Conservation (phyloP, 371 early-diverging fungal species). For the Lichtheimia corymbifera region DNA sequence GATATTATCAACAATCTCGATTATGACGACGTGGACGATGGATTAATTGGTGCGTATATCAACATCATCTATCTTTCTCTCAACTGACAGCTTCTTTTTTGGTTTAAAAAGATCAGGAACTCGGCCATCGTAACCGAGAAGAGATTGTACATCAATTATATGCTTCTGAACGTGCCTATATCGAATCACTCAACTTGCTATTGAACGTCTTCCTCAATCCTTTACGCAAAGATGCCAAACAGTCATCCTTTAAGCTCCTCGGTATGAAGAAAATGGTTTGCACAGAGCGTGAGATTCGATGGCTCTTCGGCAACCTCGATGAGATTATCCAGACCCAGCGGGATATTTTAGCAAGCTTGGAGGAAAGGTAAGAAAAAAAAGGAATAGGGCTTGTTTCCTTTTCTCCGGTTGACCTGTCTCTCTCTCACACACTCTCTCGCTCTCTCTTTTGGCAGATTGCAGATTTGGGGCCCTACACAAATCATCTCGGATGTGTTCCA, state of each 20-base stretch:
- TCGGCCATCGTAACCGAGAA: constrained; percentile 39
- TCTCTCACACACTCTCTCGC: neutral
- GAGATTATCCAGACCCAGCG: constrained; percentile 26
- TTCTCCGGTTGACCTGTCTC: neutral
- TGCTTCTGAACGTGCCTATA: constrained; percentile 32
- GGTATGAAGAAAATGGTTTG: constrained; percentile 44
- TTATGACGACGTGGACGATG: constrained; percentile 47
- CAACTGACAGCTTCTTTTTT: neutral
- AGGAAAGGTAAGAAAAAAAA: constrained; percentile 30
- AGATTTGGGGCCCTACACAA: constrained; percentile 25
- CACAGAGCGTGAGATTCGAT: constrained; percentile 41
- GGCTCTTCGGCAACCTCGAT: constrained; percentile 46
- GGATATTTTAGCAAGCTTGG: constrained; percentile 20
- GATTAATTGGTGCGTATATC: constrained; percentile 31
- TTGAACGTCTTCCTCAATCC: constrained; percentile 28
- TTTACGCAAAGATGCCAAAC: constrained; percentile 35
- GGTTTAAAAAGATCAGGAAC: constrained; percentile 33
- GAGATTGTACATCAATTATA: constrained; percentile 34
- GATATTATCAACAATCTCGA: constrained; percentile 45
- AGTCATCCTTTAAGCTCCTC: constrained; percentile 35
- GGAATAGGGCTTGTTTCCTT: neutral
- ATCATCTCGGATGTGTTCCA: constrained; percentile 26
- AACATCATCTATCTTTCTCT: neutral
- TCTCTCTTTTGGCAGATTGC: constrained; percentile 1
- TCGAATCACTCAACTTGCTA: constrained; percentile 28